Conservation (phyloP, 345 rosid genomes). For the Hirschfeldia incana region DNA sequence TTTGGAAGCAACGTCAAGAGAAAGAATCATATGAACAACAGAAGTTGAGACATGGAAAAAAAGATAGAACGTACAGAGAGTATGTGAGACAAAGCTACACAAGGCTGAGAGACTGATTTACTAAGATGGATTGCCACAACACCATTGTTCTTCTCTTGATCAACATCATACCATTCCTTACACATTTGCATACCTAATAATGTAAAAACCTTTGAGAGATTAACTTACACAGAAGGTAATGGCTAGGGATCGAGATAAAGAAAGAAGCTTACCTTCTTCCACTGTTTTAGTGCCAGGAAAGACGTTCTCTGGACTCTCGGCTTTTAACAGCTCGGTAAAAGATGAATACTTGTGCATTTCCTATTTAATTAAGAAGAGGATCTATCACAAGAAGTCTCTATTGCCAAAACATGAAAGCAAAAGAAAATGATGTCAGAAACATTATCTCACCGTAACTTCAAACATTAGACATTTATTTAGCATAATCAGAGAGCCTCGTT, state of each 20-base stretch:
- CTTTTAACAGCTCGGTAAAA: slow-evolving; percentile 58
- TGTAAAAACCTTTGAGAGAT: neutral
- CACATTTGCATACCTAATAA: slow-evolving; percentile 28
- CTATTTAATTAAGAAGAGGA: slow-evolving; percentile 38
- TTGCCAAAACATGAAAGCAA: slow-evolving; percentile 11
- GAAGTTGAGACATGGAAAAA: neutral
- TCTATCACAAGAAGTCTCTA: neutral
- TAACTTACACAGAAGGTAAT: neutral
- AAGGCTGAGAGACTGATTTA: slow-evolving; percentile 33
- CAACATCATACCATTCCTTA: neutral
- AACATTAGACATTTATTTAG: slow-evolving; percentile 57
- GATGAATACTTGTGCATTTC: slow-evolving; percentile 48
- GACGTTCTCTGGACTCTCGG: slow-evolving; percentile 56
- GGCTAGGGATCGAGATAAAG: neutral
- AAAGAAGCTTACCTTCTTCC: slow-evolving; percentile 56
- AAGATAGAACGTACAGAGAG: slow-evolving; percentile 34
- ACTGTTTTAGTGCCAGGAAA: slow-evolving; percentile 61
- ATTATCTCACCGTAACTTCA: slow-evolving; percentile 60
- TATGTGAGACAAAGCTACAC: slow-evolving; percentile 33
- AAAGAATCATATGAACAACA: neutral
- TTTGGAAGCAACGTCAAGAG: slow-evolving; percentile 6
- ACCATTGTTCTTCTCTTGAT: slow-evolving; percentile 31
- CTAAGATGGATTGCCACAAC: slow-evolving; percentile 36
- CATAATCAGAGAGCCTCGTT: slow-evolving; percentile 50
- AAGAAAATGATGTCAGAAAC: neutral